Conservation (phyloP, 768 basidiomycete species). For the Trametes cingulata region DNA sequence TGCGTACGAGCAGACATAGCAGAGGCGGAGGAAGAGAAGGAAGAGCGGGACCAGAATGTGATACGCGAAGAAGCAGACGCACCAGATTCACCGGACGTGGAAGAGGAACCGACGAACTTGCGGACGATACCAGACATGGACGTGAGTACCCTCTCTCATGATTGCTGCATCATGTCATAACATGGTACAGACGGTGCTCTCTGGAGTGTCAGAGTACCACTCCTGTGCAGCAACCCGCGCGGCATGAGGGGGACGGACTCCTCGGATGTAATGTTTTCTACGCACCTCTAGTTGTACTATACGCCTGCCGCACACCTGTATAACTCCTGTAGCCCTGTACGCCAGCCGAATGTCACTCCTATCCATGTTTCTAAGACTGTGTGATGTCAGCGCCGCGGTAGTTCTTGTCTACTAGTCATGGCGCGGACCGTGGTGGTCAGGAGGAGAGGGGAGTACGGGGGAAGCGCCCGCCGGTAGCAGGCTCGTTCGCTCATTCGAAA, state of each 20-base stretch:
- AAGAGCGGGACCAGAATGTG: no score
- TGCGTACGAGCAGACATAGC: constrained; percentile 7
- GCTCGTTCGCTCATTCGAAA: no score
- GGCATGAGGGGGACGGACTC: not conserved
- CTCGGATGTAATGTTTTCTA: not conserved
- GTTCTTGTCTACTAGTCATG: no score
- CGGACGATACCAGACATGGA: constrained; percentile 15
- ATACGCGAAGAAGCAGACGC: not conserved
- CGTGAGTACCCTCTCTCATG: not conserved
- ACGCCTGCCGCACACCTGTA: not conserved
- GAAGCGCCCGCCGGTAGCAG: no score
- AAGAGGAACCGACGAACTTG: not conserved
- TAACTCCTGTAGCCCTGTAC: not conserved
- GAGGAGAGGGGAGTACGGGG: no score
- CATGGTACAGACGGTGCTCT: constrained; percentile 2
- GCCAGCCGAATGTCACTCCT: no score
- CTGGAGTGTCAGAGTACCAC: constrained; percentile 9
- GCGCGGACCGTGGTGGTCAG: no score
- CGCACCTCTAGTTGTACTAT: not conserved
- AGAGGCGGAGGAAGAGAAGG: not conserved
- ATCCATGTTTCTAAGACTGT: no score
- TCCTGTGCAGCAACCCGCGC: not conserved
- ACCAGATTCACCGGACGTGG: not conserved
- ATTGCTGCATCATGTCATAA: not conserved
- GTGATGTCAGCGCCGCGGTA: no score